Evolutionary conservation across 345 rosid genomes (phyloP), one percentile per base, ranked within the genome.

Genomic region (Balakata baccata): DNA sequence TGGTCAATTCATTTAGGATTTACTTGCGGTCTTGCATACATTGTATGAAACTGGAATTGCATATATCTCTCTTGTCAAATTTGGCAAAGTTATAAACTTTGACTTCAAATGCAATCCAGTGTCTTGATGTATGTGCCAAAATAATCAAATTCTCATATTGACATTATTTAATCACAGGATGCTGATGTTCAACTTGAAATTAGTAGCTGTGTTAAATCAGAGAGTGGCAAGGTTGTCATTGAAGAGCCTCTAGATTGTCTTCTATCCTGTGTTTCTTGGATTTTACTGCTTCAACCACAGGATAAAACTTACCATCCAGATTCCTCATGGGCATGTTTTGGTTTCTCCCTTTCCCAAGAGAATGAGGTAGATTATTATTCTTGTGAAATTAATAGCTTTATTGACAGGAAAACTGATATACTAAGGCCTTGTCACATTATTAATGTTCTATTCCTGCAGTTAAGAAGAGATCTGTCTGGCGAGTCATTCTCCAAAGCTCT

Each of bases 341-440:
- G 94, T 74, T 92, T 92, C 85, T 87, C 98, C 65, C 90, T 92
- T 83, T 88, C 98, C 3, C 98, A 89, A 82, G 96, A 92, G 47
- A 85, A 78, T 80, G 96, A 90, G 92, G 96, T 88, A 88, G 56
- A 51, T 49, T 41, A 23, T 18, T 69, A 41, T 71, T 74, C n/a
- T 64, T 61, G 39, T 22, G 69, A 63, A 74, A 73, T 66, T 52
- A 51, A 23, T 73, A 34, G 18, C 67, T 39, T 41, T 57, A 70
- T 68, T 70, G 43, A 47, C 22, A 49, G 22, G 68, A 43, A 53
- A 25, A 37, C 37, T 66, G 20, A 58, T 8, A 52, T 16, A 9
- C 39, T 67, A 61, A 29, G 49, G 70, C 54, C 64, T 45, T 37
- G 25, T 29, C 41, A 52, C 70, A 62, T 75, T 70, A 54, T 66